Evolutionary conservation across 352 stramenopile genomes (phyloP).

Genomic region (Phytophthora multivora): DNA sequence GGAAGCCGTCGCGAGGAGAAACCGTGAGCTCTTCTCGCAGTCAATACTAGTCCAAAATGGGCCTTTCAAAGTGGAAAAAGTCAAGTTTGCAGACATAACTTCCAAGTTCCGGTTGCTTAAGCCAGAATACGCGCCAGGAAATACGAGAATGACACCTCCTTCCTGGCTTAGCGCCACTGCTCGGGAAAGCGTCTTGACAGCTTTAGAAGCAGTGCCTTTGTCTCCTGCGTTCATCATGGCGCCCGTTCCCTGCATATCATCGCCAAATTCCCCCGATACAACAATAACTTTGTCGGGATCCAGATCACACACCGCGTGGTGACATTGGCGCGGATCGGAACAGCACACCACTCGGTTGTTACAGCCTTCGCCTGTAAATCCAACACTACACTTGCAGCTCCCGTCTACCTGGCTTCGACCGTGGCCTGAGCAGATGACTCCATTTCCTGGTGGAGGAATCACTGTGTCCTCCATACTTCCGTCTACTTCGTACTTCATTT

Average conservation of each 20-base stretch:
- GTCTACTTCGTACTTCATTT: conserved; percentile 52
- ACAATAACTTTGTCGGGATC: conserved; percentile 46
- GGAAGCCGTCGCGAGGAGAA: conserved; percentile 16
- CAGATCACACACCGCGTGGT: conserved; percentile 43
- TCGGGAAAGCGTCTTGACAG: conserved; percentile 45
- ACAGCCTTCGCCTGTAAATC: conserved; percentile 71
- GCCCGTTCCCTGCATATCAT: conserved; percentile 58
- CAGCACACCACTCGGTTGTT: conserved; percentile 73
- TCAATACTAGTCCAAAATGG: conserved; percentile 56
- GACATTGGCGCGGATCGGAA: conserved; percentile 37
- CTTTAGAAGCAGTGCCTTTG: conserved; percentile 54
- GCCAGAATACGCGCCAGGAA: conserved; percentile 57
- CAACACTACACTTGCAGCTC: conserved; percentile 61
- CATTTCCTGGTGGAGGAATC: conserved; percentile 42
- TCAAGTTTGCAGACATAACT: conserved; percentile 24
- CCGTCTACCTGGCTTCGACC: conserved; percentile 39
- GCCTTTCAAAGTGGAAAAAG: conserved; percentile 49
- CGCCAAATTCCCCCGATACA: conserved; percentile 56
- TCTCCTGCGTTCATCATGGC: conserved; percentile 62
- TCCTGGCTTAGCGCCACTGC: conserved; percentile 41
- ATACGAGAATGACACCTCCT: conserved; percentile 54
- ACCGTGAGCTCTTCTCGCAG: conserved; percentile 29
- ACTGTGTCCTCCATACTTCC: conserved; percentile 7
- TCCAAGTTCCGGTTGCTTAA: conserved; percentile 39
- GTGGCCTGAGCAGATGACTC: conserved; percentile 41